Conservation (phyloP, 169 alveolate genomes). For the Cyclospora cayetanensis region DNA sequence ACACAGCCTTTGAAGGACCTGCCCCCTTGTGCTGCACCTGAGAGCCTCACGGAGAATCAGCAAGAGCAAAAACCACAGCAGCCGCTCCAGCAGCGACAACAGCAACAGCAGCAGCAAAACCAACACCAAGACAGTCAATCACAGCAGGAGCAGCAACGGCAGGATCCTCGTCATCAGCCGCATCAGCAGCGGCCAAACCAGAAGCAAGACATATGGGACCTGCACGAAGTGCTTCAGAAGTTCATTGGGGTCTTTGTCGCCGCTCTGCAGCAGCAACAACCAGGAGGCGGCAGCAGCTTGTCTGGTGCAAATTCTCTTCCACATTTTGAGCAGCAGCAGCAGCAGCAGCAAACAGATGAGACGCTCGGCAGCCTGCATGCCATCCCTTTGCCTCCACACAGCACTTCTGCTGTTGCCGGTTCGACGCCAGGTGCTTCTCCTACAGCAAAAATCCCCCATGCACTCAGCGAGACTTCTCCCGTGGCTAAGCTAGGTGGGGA, state of each 20-base stretch:
- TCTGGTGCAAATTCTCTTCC: neutral
- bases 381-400: no score
- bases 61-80: neutral
- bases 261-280: constrained; percentile 16
- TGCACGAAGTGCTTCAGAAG: neutral
- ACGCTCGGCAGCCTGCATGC: no score
- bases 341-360: constrained; percentile 32
- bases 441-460: no score
- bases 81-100: neutral
- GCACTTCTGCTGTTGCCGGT: no score
- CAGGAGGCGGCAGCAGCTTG: neutral
- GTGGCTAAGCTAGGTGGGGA: no score
- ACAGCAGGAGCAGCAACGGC: neutral
- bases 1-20: neutral
- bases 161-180: neutral
- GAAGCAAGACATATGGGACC: constrained; percentile 19
- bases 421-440: no score
- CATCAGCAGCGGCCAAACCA: neutral
- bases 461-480: no score
- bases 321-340: neutral
- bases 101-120: constrained; percentile 3
- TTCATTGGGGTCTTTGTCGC: neutral
- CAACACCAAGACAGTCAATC: neutral
- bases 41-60: neutral
- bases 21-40: neutral